phyloP scores from a whole-genome alignment of 495 filamentous ascomycete genomes.

The Podospora australis region DNA sequence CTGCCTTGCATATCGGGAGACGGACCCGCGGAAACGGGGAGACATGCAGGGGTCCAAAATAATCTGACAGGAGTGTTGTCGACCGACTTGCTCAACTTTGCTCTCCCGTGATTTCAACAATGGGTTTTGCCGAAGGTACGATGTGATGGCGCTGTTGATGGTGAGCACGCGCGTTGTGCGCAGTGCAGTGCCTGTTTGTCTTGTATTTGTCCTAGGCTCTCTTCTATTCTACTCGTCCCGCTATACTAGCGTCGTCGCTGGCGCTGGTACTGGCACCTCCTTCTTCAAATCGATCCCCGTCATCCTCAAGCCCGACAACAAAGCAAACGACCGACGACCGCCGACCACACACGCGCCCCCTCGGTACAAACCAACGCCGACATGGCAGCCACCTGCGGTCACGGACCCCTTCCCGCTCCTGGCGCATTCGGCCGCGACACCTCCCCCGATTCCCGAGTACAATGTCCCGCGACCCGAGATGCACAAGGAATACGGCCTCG shows the following conservation, averaged over 20 bases:
- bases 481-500: constrained; percentile 31
- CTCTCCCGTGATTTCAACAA: too few species aligned
- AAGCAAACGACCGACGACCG: neutral
- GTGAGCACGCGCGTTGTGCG: too few species aligned
- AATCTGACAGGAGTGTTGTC: too few species aligned
- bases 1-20: too few species aligned
- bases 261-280: neutral
- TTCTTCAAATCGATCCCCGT: neutral
- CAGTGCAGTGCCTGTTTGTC: too few species aligned
- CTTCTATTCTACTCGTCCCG: neutral
- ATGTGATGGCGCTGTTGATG: too few species aligned
- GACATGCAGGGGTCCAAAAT: too few species aligned
- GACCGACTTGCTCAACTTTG: too few species aligned
- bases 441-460: constrained; percentile 40
- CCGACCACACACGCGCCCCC: neutral
- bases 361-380: constrained; percentile 30
- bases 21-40: too few species aligned
- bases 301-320: neutral
- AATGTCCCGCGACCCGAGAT: constrained; percentile 31
- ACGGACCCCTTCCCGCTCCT: constrained; percentile 34
- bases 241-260: neutral
- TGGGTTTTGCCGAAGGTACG: too few species aligned
- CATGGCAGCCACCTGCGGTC: constrained; percentile 29
- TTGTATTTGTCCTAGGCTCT: too few species aligned
- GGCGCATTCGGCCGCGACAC: constrained; percentile 18